Evolutionary conservation across 352 stramenopile genomes (phyloP).

Genomic region (Pythium grandisporangium): DNA sequence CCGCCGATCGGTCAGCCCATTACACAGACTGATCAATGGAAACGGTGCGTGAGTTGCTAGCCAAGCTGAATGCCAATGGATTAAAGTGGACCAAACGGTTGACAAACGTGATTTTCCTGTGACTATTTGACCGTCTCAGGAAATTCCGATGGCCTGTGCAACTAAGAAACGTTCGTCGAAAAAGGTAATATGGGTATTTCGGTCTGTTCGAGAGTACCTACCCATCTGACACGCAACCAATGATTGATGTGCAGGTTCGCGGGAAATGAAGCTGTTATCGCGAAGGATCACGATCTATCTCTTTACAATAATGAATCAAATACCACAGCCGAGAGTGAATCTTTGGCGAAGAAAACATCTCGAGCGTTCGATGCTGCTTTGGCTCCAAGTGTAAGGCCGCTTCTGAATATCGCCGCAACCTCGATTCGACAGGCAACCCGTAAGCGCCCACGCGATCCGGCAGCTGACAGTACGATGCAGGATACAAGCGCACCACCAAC

Average conservation of each 20-base stretch:
- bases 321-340: too few relatives aligned
- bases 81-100: too few relatives aligned
- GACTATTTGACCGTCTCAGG: too few relatives aligned
- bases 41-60: slow-evolving; percentile 6
- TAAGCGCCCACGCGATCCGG: slow-evolving; percentile 7
- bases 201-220: too few relatives aligned
- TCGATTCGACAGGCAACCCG: slow-evolving; percentile 5
- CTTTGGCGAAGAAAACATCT: too few relatives aligned
- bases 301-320: too few relatives aligned
- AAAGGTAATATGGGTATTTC: slow-evolving; percentile 45
- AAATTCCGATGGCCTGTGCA: slow-evolving; percentile 76
- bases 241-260: slow-evolving; percentile 7
- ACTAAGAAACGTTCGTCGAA: slow-evolving; percentile 45
- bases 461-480: too few relatives aligned
- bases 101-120: too few relatives aligned
- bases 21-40: slow-evolving; percentile 14
- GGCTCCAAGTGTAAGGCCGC: slow-evolving; percentile 8
- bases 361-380: slow-evolving; percentile 12
- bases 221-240: too few relatives aligned
- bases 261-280: slow-evolving; percentile 6
- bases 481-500: neutral
- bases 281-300: slow-evolving; percentile 9
- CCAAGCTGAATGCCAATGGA: too few relatives aligned
- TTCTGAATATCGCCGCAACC: slow-evolving; percentile 6
- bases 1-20: slow-evolving; percentile 11